Conservation (phyloP, 179 eudicot species). For the Actinidia arguta region DNA sequence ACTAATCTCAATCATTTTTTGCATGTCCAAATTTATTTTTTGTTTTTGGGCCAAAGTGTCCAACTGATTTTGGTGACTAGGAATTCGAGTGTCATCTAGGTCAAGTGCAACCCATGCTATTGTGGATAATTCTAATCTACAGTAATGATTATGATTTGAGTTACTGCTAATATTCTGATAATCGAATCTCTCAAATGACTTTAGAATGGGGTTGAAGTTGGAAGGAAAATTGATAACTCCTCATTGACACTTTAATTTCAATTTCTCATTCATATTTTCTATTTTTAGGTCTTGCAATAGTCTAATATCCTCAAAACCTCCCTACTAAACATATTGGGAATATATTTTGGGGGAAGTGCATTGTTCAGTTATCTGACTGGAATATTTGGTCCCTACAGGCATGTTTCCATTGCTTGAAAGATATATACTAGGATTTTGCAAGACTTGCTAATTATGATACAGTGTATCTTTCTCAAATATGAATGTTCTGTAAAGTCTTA, state of each 20-base stretch:
- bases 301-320: constrained; percentile 11
- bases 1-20: not conserved
- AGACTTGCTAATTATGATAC: constrained; percentile 60
- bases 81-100: not conserved
- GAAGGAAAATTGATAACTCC: not conserved
- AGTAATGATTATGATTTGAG: not conserved
- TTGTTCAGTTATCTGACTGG: constrained; percentile 47
- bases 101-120: not conserved
- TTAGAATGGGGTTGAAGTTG: not conserved
- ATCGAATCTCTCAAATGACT: too few relatives aligned
- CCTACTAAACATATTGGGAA: constrained; percentile 16
- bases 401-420: constrained; percentile 77
- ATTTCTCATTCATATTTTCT: not conserved
- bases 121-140: not conserved
- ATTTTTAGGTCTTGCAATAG: not conserved
- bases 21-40: not conserved
- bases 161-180: not conserved
- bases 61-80: too few relatives aligned
- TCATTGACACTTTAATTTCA: not conserved
- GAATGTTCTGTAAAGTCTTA: constrained; percentile 28
- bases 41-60: too few relatives aligned
- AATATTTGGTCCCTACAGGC: constrained; percentile 76
- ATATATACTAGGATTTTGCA: constrained; percentile 54
- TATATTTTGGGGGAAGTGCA: not conserved
- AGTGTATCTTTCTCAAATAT: constrained; percentile 52